A percentile compares a stretch with the other conserved stretches of the same genome.
These are phyloP conservation scores for Cerrena zonata DNA, from an alignment of 1,284 basidiomycete species.

Conservation along the genomic window DNA sequence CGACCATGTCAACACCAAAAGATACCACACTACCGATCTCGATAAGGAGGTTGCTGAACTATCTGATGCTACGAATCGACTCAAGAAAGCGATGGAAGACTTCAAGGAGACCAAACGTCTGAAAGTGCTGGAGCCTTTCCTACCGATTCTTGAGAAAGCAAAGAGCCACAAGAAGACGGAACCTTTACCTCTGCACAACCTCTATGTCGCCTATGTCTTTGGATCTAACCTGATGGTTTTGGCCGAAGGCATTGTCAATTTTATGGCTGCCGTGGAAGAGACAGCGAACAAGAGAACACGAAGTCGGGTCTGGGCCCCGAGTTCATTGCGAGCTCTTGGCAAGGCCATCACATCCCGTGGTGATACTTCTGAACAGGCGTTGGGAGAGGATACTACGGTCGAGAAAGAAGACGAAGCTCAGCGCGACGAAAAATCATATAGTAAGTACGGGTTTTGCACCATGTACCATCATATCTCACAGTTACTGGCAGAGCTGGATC, in stretches of 20 bases:
- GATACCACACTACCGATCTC: conserved; percentile 35
- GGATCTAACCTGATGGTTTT: conserved; percentile 38
- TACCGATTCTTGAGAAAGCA: conserved; percentile 23
- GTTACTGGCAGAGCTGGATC: conserved; percentile 35
- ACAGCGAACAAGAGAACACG: conserved; percentile 34
- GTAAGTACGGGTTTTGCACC: conserved; percentile 24
- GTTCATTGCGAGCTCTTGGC: conserved; percentile 39
- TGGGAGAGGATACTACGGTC: conserved; percentile 33
- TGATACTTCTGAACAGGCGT: conserved; percentile 25
- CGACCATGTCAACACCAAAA: conserved; percentile 40
- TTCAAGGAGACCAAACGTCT: conserved; percentile 39
- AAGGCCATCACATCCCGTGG: conserved; percentile 28
- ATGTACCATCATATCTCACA: not conserved
- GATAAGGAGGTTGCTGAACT: conserved; percentile 28
- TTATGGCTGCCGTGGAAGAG: conserved; percentile 39
- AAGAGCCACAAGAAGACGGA: conserved; percentile 11
- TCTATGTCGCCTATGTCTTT: conserved; percentile 46
- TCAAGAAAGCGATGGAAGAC: conserved; percentile 33
- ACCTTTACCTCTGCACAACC: conserved; percentile 32
- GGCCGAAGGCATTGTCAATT: conserved; percentile 37
- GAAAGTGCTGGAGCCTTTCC: conserved; percentile 44
- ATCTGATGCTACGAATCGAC: conserved; percentile 32
- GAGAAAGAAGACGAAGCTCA: conserved; percentile 25
- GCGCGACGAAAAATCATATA: conserved; percentile 24
- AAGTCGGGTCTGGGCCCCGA: conserved; percentile 48